Percentiles rank a stretch among this genome's conserved stretches.
Evolutionary conservation across 2,329 filamentous ascomycete species (phyloP).

Genomic region (Xylaria sp.): DNA sequence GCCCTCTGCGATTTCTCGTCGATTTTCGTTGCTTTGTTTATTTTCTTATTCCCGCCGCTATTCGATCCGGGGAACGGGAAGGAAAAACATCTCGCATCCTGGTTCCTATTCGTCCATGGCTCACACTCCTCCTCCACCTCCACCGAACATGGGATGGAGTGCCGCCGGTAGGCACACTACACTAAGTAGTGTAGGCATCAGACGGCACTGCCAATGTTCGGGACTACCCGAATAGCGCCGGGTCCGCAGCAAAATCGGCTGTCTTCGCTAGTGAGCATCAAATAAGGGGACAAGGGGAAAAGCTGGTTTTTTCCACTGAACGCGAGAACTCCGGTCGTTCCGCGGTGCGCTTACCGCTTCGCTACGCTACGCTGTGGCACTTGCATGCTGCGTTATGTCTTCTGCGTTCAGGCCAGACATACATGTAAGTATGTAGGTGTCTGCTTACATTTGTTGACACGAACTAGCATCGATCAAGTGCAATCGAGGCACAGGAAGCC

Average conservation of each 20-base stretch:
- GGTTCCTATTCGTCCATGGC: too few relatives aligned
- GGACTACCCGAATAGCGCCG: slow-evolving; percentile 19
- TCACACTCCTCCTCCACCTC: too few relatives aligned
- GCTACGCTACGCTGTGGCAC: too few relatives aligned
- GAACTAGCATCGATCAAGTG: not conserved
- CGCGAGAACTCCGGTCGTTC: not conserved
- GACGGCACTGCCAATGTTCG: slow-evolving; percentile 12
- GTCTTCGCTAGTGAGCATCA: not conserved
- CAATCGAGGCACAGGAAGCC: not conserved
- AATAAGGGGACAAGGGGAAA: too few relatives aligned
- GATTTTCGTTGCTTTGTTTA: not conserved
- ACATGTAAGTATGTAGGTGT: not conserved
- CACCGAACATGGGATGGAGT: too few relatives aligned
- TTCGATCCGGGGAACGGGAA: not conserved
- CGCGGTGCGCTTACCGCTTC: not conserved
- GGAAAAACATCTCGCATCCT: not conserved
- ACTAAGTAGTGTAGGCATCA: too few relatives aligned
- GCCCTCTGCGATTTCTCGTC: not conserved
- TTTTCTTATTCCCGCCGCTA: not conserved
- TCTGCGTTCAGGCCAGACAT: not conserved
- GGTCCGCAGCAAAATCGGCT: not conserved
- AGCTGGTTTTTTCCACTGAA: not conserved
- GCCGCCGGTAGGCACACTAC: too few relatives aligned
- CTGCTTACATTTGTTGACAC: not conserved
- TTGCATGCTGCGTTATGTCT: not conserved